A percentile compares a stretch with the other conserved stretches of the same genome.
Conservation (phyloP, 768 basidiomycete species). For the Tubosaeta sp. region DNA sequence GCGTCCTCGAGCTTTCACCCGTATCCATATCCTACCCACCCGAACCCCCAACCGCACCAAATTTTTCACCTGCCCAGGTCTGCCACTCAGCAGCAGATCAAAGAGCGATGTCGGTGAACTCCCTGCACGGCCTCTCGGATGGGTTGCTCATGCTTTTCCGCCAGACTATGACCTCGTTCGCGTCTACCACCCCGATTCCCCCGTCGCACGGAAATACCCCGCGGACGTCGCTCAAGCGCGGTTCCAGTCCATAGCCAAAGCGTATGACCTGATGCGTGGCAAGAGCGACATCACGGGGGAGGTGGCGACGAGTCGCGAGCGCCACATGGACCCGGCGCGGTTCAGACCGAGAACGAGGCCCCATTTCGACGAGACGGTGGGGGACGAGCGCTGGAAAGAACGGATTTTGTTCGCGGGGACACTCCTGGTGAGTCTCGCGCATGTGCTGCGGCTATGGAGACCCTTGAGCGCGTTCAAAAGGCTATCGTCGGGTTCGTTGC, state of each 20-base stretch:
- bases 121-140: background rate
- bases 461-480: background rate
- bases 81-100: slow-evolving; percentile 51
- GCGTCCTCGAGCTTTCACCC: slow-evolving; percentile 25
- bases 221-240: slow-evolving; percentile 53
- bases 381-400: slow-evolving; percentile 69
- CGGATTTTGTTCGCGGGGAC: slow-evolving; percentile 53
- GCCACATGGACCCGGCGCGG: slow-evolving; percentile 34
- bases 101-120: slow-evolving; percentile 49
- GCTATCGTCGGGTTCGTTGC: slow-evolving; percentile 32
- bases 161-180: slow-evolving; percentile 77
- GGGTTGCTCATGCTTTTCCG: background rate
- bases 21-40: slow-evolving; percentile 49
- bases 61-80: slow-evolving; percentile 56
- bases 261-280: slow-evolving; percentile 62
- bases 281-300: slow-evolving; percentile 31
- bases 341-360: slow-evolving; percentile 40
- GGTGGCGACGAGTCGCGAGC: slow-evolving; percentile 11
- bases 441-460: background rate
- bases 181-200: slow-evolving; percentile 75
- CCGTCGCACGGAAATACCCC: slow-evolving; percentile 37
- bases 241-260: slow-evolving; percentile 64
- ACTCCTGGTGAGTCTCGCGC: slow-evolving; percentile 38
- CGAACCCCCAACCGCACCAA: slow-evolving; percentile 56
- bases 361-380: slow-evolving; percentile 40